Evolutionary conservation across 768 basidiomycete genomes (phyloP).

Genomic region (Tubosaeta sp.): DNA sequence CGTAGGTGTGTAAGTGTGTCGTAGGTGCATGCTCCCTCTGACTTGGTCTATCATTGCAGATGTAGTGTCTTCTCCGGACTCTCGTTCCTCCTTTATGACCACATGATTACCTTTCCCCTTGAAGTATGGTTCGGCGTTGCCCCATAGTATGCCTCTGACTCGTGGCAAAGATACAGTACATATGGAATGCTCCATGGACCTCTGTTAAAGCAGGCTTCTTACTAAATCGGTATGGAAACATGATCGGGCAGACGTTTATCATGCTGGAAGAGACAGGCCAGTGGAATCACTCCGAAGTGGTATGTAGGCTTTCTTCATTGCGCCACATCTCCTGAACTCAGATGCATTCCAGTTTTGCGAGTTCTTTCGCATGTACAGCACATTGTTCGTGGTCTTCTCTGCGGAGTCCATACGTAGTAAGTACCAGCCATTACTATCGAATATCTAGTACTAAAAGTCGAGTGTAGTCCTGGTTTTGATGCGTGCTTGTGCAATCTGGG

Average conservation of each 20-base stretch:
- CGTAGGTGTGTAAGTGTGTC: background rate
- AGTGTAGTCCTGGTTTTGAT: background rate
- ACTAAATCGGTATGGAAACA: slow-evolving; percentile 9
- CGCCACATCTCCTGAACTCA: background rate
- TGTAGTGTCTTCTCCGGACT: slow-evolving; percentile 2
- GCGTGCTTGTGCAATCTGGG: slow-evolving; percentile 2
- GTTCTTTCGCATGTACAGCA: background rate
- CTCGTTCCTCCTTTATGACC: slow-evolving; percentile 9
- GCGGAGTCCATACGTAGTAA: slow-evolving; percentile 1
- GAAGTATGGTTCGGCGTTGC: slow-evolving; percentile 4
- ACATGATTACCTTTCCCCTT: slow-evolving; percentile 7
- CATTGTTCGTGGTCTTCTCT: background rate
- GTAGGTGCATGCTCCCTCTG: background rate
- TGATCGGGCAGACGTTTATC: slow-evolving; percentile 7
- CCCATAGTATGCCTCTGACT: background rate
- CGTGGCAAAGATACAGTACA: background rate
- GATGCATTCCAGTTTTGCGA: background rate
- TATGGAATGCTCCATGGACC: slow-evolving; percentile 4
- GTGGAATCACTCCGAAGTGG: background rate
- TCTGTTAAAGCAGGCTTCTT: slow-evolving; percentile 6
- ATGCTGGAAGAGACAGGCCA: slow-evolving; percentile 11
- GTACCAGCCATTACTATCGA: background rate
- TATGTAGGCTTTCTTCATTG: background rate
- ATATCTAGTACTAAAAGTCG: background rate
- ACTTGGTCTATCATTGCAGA: background rate